phyloP scores from a whole-genome alignment of 1,284 basidiomycete genomes.

The Salmacisia buchloeana region DNA sequence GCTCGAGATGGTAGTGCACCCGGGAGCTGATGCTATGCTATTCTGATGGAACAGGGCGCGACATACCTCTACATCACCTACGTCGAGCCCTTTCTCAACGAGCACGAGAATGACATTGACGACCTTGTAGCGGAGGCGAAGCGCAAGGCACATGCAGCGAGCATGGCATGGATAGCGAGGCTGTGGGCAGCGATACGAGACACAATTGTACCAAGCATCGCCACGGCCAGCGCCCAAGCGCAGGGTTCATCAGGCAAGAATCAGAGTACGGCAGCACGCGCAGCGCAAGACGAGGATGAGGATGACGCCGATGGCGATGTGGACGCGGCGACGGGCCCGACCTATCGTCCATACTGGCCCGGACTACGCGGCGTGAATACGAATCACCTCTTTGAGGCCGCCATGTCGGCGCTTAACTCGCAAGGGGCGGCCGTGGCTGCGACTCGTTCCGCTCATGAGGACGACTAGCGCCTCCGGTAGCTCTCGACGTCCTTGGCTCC shows the following conservation, averaged over 20 bases:
- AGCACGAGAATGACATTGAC: conserved; percentile 75
- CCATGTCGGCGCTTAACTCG: not conserved
- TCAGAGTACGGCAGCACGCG: too few species aligned
- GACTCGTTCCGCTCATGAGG: not conserved
- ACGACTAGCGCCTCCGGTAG: too few species aligned
- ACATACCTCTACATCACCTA: conserved; percentile 71
- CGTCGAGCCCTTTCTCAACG: conserved; percentile 70
- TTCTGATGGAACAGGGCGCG: conserved; percentile 57
- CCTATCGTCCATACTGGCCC: conserved; percentile 5
- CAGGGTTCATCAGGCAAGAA: too few species aligned
- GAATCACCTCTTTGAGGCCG: conserved; percentile 1
- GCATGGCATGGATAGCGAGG: not conserved
- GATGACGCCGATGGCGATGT: not conserved
- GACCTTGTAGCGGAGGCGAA: conserved; percentile 58
- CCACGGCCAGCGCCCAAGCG: not conserved
- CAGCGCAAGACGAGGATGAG: not conserved
- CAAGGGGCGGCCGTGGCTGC: not conserved
- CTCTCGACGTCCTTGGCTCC: not conserved
- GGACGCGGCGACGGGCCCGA: not conserved
- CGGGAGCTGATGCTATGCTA: not conserved
- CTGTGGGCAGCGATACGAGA: conserved; percentile 1
- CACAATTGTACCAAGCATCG: not conserved
- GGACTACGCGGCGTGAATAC: not conserved
- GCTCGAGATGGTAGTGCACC: not conserved
- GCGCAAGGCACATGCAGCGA: conserved; percentile 21